A percentile compares a stretch with the other conserved stretches of the same genome.
These are phyloP conservation scores for Selaginella tamariscina DNA, from an alignment of 75 land plant species.

Conservation along the genomic window DNA sequence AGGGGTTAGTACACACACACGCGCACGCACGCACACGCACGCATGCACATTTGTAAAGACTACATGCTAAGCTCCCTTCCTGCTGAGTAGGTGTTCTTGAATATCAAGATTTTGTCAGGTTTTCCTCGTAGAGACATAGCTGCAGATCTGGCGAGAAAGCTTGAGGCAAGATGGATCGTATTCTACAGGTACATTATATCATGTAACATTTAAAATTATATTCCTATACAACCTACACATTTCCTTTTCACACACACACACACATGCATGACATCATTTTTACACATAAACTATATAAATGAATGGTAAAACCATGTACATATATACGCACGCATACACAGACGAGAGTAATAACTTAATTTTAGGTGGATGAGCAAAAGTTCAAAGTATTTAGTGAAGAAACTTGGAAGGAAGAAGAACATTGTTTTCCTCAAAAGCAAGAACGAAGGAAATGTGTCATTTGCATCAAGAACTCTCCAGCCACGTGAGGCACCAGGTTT, in stretches of 20 bases:
- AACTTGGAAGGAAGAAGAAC: background rate
- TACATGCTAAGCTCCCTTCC: background rate
- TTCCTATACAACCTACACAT: too few relatives aligned
- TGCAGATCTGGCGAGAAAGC: constrained; percentile 17
- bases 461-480: background rate
- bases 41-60: too few relatives aligned
- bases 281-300: too few relatives aligned
- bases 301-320: too few relatives aligned
- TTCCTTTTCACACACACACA: too few relatives aligned
- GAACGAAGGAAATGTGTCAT: background rate
- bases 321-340: background rate
- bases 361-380: background rate
- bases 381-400: background rate
- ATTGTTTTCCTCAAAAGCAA: background rate
- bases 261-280: too few relatives aligned
- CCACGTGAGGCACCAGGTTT: background rate
- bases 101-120: constrained; percentile 22
- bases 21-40: too few relatives aligned
- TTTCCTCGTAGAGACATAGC: constrained; percentile 16
- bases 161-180: constrained; percentile 22
- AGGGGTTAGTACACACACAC: constrained; percentile 19
- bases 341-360: background rate
- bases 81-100: constrained; percentile 16
- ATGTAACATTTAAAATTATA: too few relatives aligned
- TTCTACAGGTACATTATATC: constrained; percentile 33